phyloP scores from a whole-genome alignment of 2,329 filamentous ascomycete species.

The Venturia nashicola region DNA sequence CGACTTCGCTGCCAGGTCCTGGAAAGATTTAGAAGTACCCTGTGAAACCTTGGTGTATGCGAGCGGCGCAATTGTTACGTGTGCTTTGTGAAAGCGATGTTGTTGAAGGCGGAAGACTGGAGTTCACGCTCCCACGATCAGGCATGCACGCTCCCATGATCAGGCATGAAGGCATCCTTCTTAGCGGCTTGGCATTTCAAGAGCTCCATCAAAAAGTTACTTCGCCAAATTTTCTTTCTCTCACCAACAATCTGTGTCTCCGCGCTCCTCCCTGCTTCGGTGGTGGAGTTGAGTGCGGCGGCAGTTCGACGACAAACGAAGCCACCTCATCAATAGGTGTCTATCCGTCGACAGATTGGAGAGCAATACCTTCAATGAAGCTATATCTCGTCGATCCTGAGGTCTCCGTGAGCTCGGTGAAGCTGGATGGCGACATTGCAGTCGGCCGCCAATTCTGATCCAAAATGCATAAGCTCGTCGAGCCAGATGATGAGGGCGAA shows the following conservation, averaged over 20 bases:
- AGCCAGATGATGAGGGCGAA: slow-evolving; percentile 4
- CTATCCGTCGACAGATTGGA: slow-evolving; percentile 11
- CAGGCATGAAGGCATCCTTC: not conserved
- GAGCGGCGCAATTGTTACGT: not conserved
- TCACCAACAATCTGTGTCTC: slow-evolving; percentile 3
- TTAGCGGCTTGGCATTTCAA: not conserved
- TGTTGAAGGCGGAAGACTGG: too few relatives aligned
- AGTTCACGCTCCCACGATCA: not conserved
- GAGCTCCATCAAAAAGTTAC: not conserved
- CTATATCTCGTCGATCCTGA: slow-evolving; percentile 1
- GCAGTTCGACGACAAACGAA: slow-evolving; percentile 6
- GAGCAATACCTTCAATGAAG: not conserved
- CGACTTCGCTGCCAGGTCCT: not conserved
- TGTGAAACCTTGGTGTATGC: not conserved
- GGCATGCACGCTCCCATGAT: not conserved
- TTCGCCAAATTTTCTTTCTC: not conserved
- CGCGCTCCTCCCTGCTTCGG: slow-evolving; percentile 1
- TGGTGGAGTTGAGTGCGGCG: not conserved
- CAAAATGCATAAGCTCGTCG: not conserved
- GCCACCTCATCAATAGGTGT: slow-evolving; percentile 8
- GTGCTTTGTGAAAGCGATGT: not conserved
- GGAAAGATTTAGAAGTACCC: not conserved
- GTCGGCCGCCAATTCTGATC: not conserved
- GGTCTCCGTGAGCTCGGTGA: slow-evolving; percentile 9
- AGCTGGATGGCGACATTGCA: not conserved